Base-by-base conservation (phyloP, 2,329 filamentous ascomycete genomes). In the Nemania sp. region DNA sequence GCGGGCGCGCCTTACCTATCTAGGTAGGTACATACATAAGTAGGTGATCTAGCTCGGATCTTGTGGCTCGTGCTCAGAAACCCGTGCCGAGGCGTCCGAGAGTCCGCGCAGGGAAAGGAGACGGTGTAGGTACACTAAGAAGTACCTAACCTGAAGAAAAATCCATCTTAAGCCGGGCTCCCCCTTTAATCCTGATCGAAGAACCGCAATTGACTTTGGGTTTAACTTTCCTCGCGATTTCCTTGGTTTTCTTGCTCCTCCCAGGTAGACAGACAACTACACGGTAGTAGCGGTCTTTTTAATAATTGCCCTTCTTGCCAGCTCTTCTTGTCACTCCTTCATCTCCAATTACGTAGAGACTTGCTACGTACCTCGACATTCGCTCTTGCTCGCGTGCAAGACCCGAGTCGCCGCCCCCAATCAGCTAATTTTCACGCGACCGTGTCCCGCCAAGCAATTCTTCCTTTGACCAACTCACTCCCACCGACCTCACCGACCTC, bases 311-410 rank as follows among this genome's bases (percentile, higher is more conserved):
- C 50, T 61, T 57, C 60, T 60, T 59, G 57, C 61, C 56, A 46
- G 45, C 54, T 56, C 47, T 69, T 72, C 68, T 57, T 72, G 77
- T 79, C 78, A 72, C 75, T 81, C 77, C 73, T 80, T 80, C 69
- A 69, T 61, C 54, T 63, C 61, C 45, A 46, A 39, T 54, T 48
- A 71, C 75, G 25, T 29, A 29, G 25, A 29, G 3, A 29, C 70
- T 62, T 59, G 47, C 50, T 58, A 60, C n/a, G 47, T 42, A 32
- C 42, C 32, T 56, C 43, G 35, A 35, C 54, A 42, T 58, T 50
- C 59, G 46, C 54, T 25, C 18, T 50, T 37, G 3, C 20, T 48
- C 20, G 48, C n/a, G 15, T 35, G 49, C 32, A 13, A 55, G 39
- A 50, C 42, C 25, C 43, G 29, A 17, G 6, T 21, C 43, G 35